These are phyloP conservation scores for Solanum rostratum DNA, from an alignment of 257 asterid species.

Conservation along the genomic window DNA sequence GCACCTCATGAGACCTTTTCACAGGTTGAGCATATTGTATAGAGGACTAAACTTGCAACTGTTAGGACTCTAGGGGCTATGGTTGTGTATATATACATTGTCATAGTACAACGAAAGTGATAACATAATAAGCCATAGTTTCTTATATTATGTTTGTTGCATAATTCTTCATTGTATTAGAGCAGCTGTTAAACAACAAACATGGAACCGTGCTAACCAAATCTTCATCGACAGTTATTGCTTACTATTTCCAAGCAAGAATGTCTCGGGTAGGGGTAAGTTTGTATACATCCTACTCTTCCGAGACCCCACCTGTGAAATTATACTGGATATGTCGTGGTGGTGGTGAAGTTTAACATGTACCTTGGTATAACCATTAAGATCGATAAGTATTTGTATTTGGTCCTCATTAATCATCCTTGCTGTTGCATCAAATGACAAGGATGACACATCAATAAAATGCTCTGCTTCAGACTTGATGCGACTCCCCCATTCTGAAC, in stretches of 20 bases:
- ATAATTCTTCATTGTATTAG: too few species aligned
- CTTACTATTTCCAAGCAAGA: background rate
- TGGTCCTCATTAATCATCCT: conserved; percentile 83
- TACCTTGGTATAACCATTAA: conserved; percentile 95
- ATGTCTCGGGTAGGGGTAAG: background rate
- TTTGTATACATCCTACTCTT: background rate
- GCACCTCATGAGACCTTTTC: too few species aligned
- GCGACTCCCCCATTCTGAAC: conserved; percentile 82
- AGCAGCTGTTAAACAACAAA: too few species aligned
- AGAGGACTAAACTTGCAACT: too few species aligned
- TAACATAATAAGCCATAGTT: too few species aligned
- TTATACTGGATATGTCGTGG: background rate
- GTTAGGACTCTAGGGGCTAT: too few species aligned
- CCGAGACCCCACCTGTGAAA: background rate
- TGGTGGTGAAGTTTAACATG: background rate
- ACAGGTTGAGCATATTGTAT: too few species aligned
- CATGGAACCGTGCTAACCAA: background rate
- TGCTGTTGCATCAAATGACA: conserved; percentile 83
- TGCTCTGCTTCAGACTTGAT: conserved; percentile 83
- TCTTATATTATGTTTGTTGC: too few species aligned
- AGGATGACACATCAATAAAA: conserved; percentile 81
- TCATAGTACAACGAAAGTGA: too few species aligned
- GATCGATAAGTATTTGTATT: conserved; percentile 86
- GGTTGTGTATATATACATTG: too few species aligned
- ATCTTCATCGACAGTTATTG: background rate